A percentile compares a stretch with the other conserved stretches of the same genome.
Evolutionary conservation across 1,284 basidiomycete species (phyloP).

Genomic region (Rhodotorula sp.): DNA sequence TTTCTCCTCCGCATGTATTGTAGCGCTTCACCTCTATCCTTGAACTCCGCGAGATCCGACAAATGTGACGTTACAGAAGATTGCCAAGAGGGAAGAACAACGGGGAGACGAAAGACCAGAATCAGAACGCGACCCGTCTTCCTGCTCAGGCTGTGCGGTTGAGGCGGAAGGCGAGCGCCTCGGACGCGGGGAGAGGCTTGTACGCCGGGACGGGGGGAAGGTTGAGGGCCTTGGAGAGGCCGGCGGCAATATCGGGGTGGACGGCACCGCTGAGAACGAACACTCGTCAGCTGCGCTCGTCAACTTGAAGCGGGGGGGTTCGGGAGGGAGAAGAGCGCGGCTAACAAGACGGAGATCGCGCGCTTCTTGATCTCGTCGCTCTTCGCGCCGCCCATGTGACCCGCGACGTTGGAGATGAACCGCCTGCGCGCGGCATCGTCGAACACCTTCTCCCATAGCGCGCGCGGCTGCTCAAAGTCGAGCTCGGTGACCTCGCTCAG

Average conservation of each 20-base stretch:
- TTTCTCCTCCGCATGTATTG: background rate
- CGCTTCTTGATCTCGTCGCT: conserved; percentile 65
- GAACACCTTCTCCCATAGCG: conserved; percentile 76
- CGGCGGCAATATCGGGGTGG: conserved; percentile 68
- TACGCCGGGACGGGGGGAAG: conserved; percentile 49
- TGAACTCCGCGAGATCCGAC: too few species aligned
- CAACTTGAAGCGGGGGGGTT: background rate
- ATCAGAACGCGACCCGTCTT: background rate
- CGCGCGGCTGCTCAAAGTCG: conserved; percentile 89
- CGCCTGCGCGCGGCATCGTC: conserved; percentile 66
- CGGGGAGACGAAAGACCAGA: background rate
- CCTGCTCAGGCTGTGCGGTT: conserved; percentile 8
- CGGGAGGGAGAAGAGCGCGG: background rate
- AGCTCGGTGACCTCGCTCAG: conserved; percentile 76
- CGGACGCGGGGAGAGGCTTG: conserved; percentile 50
- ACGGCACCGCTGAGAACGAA: conserved; percentile 63
- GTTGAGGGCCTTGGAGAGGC: conserved; percentile 72
- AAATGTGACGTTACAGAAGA: too few species aligned
- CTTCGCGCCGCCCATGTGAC: conserved; percentile 69
- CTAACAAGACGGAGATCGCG: conserved; percentile 56
- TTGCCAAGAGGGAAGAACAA: background rate
- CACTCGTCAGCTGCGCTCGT: conserved; percentile 20
- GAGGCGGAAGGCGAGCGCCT: conserved; percentile 61
- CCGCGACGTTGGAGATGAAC: conserved; percentile 74
- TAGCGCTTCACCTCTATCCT: too few species aligned